phyloP scores from a whole-genome alignment of 2,329 filamentous ascomycete genomes.

The Hawksworthiomyces lignivorus region DNA sequence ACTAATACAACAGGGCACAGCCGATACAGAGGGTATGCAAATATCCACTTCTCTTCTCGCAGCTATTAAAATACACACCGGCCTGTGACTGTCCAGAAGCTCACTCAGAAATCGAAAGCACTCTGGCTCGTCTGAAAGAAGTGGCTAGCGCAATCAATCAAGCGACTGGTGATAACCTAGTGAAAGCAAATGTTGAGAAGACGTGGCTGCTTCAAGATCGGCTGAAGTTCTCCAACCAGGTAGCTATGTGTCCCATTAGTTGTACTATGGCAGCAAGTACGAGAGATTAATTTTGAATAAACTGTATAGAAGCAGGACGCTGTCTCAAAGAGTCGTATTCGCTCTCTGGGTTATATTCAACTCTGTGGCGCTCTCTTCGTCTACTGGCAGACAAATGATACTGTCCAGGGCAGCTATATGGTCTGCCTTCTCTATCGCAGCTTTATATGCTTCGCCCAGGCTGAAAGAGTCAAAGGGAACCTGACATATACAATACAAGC shows the following conservation, averaged over 20 bases:
- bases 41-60: conserved; percentile 80
- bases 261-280: no score
- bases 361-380: conserved; percentile 79
- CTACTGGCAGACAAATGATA: conserved; percentile 66
- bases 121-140: conserved; percentile 63
- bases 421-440: conserved; percentile 77
- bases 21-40: conserved; percentile 88
- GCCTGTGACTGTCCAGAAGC: conserved; percentile 78
- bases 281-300: no score
- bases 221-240: conserved; percentile 65
- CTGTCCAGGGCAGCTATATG: conserved; percentile 71
- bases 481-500: conserved; percentile 66
- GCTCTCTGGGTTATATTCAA: conserved; percentile 69
- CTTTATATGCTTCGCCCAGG: conserved; percentile 67
- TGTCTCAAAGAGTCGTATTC: conserved; percentile 61
- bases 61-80: conserved; percentile 75
- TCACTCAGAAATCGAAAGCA: conserved; percentile 70
- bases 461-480: conserved; percentile 54
- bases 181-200: conserved; percentile 64
- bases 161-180: conserved; percentile 68
- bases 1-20: conserved; percentile 35
- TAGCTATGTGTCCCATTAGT: no score
- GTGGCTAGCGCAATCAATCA: conserved; percentile 74
- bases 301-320: no score
- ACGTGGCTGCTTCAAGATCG: conserved; percentile 82